Evolutionary conservation across 176 grass and related monocot species (phyloP), one percentile per base, ranked within the genome.

Genomic region (Triticum monococcum): DNA sequence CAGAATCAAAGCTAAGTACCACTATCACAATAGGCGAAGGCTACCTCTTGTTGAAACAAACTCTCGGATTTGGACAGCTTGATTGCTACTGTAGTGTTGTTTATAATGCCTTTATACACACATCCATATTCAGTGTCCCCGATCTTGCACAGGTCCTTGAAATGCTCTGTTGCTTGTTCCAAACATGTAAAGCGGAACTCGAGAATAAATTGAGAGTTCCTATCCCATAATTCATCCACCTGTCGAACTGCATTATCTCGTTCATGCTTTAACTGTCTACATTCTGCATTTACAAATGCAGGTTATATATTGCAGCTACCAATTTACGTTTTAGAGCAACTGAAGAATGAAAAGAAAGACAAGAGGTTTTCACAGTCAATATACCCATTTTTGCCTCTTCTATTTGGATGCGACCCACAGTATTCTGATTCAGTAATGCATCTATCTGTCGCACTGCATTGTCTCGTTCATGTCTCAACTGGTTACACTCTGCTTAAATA

Each of bases 1-100:
- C 18, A 48, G 9, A 74, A 64, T 81, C 33, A 24, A 13, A 54
- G 16, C 52, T 38, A 50, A 71, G 45, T 69, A 56, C 26, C 11
- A 68, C 82, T 16, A 80, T 63, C 33, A 10, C 4, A 50, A 6
- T 5, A 17, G 10, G n/a, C 33, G 7, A 22, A 63, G 40, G 40
- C 6, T 83, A 89, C 86, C 90, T 89, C 90, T 48, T 45, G 78
- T 11, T 83, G 31, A 75, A 89, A 92, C 31, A 89, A 70, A 79
- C 68, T 81, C 28, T 88, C 7, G 9, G 86, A 50, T 68, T 26
- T 20, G 61, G 83, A 86, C 35, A 85, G 80, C 69, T 89, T 92
- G 77, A 92, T 83, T 40, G 82, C 82, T 61, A 92, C 77, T 4
- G 2, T 41, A 17, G 32, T 91, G 41, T 82, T 64, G 54, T 79